phyloP scores from a whole-genome alignment of 169 alveolate species.

The Plasmodium gonderi region DNA sequence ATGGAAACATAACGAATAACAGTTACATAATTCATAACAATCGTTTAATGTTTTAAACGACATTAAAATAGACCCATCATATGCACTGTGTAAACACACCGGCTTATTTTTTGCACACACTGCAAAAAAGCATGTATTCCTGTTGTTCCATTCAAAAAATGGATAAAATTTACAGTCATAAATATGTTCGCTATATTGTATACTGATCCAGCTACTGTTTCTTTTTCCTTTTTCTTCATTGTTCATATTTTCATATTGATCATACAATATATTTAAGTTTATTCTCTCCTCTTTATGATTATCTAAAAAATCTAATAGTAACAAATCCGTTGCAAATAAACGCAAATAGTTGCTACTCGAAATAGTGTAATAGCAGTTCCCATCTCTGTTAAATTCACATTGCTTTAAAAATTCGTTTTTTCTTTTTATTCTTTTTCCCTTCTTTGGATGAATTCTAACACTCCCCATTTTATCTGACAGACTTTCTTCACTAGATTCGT shows the following conservation, averaged over 20 bases:
- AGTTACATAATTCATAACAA: slow-evolving; percentile 16
- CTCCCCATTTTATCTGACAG: not conserved
- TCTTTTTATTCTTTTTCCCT: not conserved
- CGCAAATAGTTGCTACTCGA: slow-evolving; percentile 20
- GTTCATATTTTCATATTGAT: not conserved
- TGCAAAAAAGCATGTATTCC: slow-evolving; percentile 52
- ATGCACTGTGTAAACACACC: slow-evolving; percentile 46
- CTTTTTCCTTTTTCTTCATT: slow-evolving; percentile 1
- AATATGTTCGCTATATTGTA: slow-evolving; percentile 15
- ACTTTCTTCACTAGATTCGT: not conserved
- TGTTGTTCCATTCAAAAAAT: slow-evolving; percentile 43
- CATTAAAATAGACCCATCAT: slow-evolving; percentile 36
- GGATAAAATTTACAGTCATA: slow-evolving; percentile 74
- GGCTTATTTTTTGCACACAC: slow-evolving; percentile 25
- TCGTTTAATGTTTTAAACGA: slow-evolving; percentile 45
- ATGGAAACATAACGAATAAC: slow-evolving; percentile 68
- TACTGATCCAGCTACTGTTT: slow-evolving; percentile 22
- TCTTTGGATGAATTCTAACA: not conserved
- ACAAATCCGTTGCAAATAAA: slow-evolving; percentile 41
- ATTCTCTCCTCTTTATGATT: not conserved
- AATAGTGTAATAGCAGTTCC: slow-evolving; percentile 50
- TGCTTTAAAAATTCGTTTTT: slow-evolving; percentile 64
- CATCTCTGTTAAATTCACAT: slow-evolving; percentile 66
- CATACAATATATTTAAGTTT: not conserved
- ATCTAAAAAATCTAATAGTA: not conserved